A percentile compares a stretch with the other conserved stretches of the same genome.
These are phyloP conservation scores for Hyaloscypha bicolor DNA, from an alignment of 495 filamentous ascomycete species.

Conservation along the genomic window DNA sequence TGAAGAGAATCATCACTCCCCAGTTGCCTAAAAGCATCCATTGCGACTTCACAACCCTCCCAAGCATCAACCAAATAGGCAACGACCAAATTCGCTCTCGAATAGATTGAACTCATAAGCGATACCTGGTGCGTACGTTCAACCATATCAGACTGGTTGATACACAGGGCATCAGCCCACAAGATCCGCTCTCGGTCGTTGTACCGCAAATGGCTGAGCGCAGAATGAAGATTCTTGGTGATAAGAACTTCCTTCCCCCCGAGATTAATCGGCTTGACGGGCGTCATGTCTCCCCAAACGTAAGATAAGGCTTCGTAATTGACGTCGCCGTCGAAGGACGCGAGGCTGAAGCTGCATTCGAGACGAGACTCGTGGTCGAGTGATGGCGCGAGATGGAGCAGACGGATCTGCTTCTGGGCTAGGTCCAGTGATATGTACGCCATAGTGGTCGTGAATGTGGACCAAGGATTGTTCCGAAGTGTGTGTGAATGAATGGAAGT, in stretches of 20 bases:
- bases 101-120: constrained; percentile 16
- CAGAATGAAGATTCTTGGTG: constrained; percentile 5
- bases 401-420: not conserved
- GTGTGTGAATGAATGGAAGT: too few species aligned
- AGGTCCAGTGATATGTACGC: not conserved
- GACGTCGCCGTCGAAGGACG: not conserved
- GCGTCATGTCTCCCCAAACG: not conserved
- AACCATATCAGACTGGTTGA: constrained; percentile 20
- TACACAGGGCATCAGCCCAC: constrained; percentile 22
- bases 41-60: not conserved
- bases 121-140: constrained; percentile 17
- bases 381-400: not conserved
- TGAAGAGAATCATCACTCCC: not conserved
- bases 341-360: not conserved
- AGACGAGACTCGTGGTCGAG: not conserved
- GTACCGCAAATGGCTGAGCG: constrained; percentile 29
- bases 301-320: constrained; percentile 8
- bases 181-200: constrained; percentile 15
- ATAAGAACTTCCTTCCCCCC: not conserved
- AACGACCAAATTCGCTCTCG: not conserved
- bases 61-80: constrained; percentile 8
- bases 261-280: not conserved
- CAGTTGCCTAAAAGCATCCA: not conserved
- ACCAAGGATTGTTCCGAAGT: too few species aligned
- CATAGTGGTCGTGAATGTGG: not conserved